Conservation (phyloP, 371 early-diverging fungal genomes). For the Apophysomyces ossiformis region DNA sequence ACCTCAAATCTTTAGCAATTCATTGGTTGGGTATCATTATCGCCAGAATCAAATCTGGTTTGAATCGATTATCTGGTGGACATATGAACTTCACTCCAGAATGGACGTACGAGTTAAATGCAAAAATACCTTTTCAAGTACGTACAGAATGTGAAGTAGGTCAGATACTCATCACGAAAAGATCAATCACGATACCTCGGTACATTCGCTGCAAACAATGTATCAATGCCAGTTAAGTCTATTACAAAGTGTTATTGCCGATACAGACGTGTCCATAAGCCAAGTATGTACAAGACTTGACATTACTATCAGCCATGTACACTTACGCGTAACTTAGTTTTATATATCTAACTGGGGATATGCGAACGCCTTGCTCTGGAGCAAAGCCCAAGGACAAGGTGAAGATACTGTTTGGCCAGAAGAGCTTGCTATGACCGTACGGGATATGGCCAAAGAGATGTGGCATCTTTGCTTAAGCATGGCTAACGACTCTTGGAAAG, state of each 20-base stretch:
- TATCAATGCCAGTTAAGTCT: slow-evolving; percentile 37
- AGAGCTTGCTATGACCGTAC: background rate
- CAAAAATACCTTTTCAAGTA: slow-evolving; percentile 31
- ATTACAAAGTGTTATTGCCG: slow-evolving; percentile 15
- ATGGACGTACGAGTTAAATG: slow-evolving; percentile 39
- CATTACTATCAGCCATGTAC: background rate
- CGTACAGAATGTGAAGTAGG: background rate
- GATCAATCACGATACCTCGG: slow-evolving; percentile 23
- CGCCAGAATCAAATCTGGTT: slow-evolving; percentile 51
- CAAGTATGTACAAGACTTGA: slow-evolving; percentile 16
- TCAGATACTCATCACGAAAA: background rate
- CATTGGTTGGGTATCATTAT: slow-evolving; percentile 78
- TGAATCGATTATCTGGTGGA: slow-evolving; percentile 25
- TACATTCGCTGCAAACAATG: slow-evolving; percentile 22
- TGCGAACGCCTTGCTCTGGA: slow-evolving; percentile 5
- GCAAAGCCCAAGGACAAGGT: background rate
- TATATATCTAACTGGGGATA: slow-evolving; percentile 32
- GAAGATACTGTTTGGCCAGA: background rate
- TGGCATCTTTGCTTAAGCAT: slow-evolving; percentile 10
- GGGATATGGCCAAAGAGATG: background rate
- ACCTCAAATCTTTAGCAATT: slow-evolving; percentile 71
- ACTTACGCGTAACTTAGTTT: slow-evolving; percentile 19
- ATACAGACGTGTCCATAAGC: background rate
- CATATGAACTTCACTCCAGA: slow-evolving; percentile 29
- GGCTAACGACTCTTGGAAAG: background rate